Evolutionary conservation across 805 yeast species (phyloP), one percentile per base, ranked within the genome.

Genomic region (Hanseniaspora hatyaiensis): DNA sequence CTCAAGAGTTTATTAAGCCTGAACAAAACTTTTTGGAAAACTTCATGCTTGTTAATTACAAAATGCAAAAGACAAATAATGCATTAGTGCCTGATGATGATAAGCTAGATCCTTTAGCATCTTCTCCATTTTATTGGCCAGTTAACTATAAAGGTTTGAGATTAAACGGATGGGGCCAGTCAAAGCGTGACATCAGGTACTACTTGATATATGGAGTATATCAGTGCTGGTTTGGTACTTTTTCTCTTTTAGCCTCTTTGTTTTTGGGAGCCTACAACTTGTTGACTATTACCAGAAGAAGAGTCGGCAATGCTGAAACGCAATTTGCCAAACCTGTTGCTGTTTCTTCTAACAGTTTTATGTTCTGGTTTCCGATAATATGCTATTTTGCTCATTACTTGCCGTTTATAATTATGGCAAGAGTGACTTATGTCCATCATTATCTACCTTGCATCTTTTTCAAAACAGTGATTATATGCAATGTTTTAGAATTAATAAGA

Each of bases 361-460:
- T 83, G 33, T 95, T 94, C 47, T 58, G 82, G 29, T 77, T 83
- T 56, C 96, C 97, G 22, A 23, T 45, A 6, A 20, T 45, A 18
- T 45, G 49, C n/a, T 45, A 45, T 19, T 81, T 88, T 67, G 59
- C 84, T 34, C 96, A 89, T 65, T 89, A 71, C 65, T 60, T 83
- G 58, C 97, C 98, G 29, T 89, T 89, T 65, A 75, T 82, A 28
- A 65, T 86, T 51, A 89, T 89, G 98, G 87, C 94, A 11, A 82
- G 98, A 70, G 96, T 92, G 50, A 87, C 95, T 2, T 89, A 92
- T 62, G 92, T 89, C 29, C 98, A 89, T 66, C 98, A 89, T 64
- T 89, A 89, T 65, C 75, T 87, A 55, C 98, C 98, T 12, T 95
- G 97, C 1, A 72, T 88, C 53, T 89, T 83, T 66, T 89, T 89